phyloP scores from a whole-genome alignment of 305 asterid genomes.

The Fraxinus latifolia region DNA sequence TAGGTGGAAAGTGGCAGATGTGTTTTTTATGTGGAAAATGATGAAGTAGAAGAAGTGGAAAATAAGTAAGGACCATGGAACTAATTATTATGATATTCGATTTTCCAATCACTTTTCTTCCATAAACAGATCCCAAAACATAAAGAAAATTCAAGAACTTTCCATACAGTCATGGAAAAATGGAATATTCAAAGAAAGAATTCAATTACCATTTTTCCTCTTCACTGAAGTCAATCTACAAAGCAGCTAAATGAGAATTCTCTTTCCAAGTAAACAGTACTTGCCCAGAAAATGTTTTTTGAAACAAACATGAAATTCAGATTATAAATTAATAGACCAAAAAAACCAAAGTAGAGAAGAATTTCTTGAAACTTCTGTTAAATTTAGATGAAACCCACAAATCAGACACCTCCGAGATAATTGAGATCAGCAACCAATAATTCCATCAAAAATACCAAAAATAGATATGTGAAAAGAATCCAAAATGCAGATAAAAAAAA shows the following conservation, averaged over 20 bases:
- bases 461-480: neutral
- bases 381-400: neutral
- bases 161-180: conserved; percentile 23
- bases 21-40: conserved; percentile 30
- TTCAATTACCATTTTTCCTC: conserved; percentile 9
- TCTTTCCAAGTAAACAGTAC: neutral
- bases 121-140: conserved; percentile 36
- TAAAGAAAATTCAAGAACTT: conserved; percentile 32
- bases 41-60: conserved; percentile 26
- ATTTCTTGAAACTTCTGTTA: neutral
- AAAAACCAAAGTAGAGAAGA: neutral
- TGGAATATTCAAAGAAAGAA: conserved; percentile 14
- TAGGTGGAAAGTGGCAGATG: conserved; percentile 29
- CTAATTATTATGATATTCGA: conserved; percentile 42
- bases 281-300: neutral
- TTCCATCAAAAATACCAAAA: neutral
- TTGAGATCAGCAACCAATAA: neutral
- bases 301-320: neutral
- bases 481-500: conserved; percentile 23
- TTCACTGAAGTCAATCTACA: conserved; percentile 2
- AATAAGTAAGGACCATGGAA: conserved; percentile 49
- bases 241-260: conserved; percentile 8
- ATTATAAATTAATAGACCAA: neutral
- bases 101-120: conserved; percentile 31
- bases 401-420: neutral